A percentile compares a stretch with the other conserved stretches of the same genome.
Conservation (phyloP, 345 rosid genomes). For the Firmiana major region DNA sequence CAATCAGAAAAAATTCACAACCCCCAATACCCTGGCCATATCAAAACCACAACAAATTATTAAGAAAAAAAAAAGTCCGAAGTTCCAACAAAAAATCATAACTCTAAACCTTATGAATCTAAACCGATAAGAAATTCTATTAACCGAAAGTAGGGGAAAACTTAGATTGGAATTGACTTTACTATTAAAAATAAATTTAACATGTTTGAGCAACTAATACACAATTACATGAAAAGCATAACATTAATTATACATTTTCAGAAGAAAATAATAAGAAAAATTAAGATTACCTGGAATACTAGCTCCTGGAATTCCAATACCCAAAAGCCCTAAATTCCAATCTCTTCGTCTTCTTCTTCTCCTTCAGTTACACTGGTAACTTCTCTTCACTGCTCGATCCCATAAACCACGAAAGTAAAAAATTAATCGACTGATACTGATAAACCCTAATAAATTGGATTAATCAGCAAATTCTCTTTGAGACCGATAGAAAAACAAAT, state of each 20-base stretch:
- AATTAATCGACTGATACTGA: background rate
- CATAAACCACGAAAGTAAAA: background rate
- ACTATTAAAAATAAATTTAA: background rate
- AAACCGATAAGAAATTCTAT: background rate
- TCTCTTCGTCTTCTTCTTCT: background rate
- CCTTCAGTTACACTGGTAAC: background rate
- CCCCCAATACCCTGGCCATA: slow-evolving; percentile 14
- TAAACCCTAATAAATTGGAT: slow-evolving; percentile 4
- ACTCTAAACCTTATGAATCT: background rate
- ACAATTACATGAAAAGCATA: background rate
- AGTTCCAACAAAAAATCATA: background rate
- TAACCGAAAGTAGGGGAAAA: background rate
- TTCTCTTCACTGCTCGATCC: slow-evolving; percentile 3
- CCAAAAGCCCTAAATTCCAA: slow-evolving; percentile 2
- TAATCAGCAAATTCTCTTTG: background rate
- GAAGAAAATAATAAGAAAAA: background rate
- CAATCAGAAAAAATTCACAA: slow-evolving; percentile 7
- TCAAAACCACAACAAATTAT: slow-evolving; percentile 5
- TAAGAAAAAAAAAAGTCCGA: background rate
- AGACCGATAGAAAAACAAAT: background rate
- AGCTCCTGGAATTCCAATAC: background rate
- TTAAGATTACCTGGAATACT: slow-evolving; percentile 8
- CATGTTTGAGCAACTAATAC: background rate
- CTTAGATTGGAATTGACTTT: background rate
- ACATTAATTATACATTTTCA: background rate